Evolutionary conservation across 768 basidiomycete genomes (phyloP), one percentile per base, ranked within the genome.

Genomic region (Auriculariales sp.): DNA sequence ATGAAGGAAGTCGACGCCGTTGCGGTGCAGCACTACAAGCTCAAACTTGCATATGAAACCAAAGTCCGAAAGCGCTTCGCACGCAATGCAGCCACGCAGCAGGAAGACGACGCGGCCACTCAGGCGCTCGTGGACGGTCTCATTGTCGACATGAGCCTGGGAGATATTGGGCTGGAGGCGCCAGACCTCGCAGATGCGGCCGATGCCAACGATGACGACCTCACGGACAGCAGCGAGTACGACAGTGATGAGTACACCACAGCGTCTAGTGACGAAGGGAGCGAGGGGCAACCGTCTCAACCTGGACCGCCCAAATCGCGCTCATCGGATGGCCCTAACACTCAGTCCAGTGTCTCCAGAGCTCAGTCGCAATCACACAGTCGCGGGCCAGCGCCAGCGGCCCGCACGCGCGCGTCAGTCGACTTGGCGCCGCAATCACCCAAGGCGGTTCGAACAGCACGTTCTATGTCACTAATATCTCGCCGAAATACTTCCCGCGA

Each of bases 21-120:
- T 47, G 84, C 91, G 12, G 69, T 81, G 42, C 93, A 98, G 61
- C 94, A 99, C 64, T 95, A 97, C 68, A 81, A 84, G 61, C 75
- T 93, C 52, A 99, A 99, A 69, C 71, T 97, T 25, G 72, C 87
- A 9, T 84, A 95, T 59, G 95, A 99, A 65, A 83, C 82, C 59
- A 93, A 88, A 66, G 71, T 98, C 44, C 75, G 90, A n/a, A 72
- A 83, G 42, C 74, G 92, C 32, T 92, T 99, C 63, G 78, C 79
- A 35, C 75, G 76, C 49, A 72, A 69, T 17, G 28, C 35, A 22
- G 29, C 49, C 27, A 29, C n/a, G 72, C 74, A 52, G 66, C 62
- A 22, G 64, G 78, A 75, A 1, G 84, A 88, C 59, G 89, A 95
- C 54, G 85, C 91, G 58, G 83, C 83, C n/a, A 75, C 84, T 3